Evolutionary conservation across 83 land plant species (phyloP).

Genomic region (Diphasiastrum complanatum): DNA sequence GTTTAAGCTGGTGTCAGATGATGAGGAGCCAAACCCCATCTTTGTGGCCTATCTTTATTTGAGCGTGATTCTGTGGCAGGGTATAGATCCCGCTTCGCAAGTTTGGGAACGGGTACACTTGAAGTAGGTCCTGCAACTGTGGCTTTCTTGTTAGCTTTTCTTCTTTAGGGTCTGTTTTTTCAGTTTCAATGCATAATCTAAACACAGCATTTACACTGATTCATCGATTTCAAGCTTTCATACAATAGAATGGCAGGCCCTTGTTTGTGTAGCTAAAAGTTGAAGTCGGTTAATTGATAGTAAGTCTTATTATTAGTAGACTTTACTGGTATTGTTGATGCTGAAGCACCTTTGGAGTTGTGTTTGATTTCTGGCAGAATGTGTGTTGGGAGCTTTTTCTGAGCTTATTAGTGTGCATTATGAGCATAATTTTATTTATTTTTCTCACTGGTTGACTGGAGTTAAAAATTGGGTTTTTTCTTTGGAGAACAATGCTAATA

Average conservation of each 20-base stretch:
- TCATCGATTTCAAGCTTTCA: too few relatives aligned
- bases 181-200: background rate
- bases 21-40: background rate
- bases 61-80: conserved; percentile 30
- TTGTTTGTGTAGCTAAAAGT: too few relatives aligned
- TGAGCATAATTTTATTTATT: too few relatives aligned
- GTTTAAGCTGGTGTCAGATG: background rate
- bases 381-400: too few relatives aligned
- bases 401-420: too few relatives aligned
- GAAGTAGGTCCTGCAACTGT: conserved; percentile 49
- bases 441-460: background rate
- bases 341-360: too few relatives aligned
- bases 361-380: too few relatives aligned
- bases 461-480: background rate
- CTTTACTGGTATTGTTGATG: too few relatives aligned
- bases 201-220: background rate
- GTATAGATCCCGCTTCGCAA: conserved; percentile 51
- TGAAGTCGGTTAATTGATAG: too few relatives aligned
- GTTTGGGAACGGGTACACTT: conserved; percentile 51
- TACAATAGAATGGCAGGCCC: too few relatives aligned
- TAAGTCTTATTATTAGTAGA: too few relatives aligned
- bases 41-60: background rate
- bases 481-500: background rate
- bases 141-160: background rate
- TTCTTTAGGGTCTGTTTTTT: background rate